Evolutionary conservation across 129 eudicot genomes (phyloP), one percentile per base, ranked within the genome.

Genomic region (Heracleum sosnowskyi): DNA sequence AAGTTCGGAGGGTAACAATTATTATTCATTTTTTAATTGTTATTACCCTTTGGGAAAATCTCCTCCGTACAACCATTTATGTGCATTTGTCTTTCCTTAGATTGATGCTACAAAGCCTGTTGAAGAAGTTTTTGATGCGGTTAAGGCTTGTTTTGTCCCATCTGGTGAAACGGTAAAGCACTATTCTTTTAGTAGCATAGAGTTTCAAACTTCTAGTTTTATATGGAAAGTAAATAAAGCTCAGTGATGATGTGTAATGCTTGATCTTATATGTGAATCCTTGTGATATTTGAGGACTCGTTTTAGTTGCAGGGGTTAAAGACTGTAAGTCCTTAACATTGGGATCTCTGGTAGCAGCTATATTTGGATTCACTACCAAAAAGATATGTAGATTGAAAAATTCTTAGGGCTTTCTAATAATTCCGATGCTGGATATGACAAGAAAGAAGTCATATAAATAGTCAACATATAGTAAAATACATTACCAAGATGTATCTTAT

Each of bases 111-210:
- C 83, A 75, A 87, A 87, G 85, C 96, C 98, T 11, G 68, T 91
- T 76, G 94, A 78, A 62, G 92, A 90, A 84, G 98, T 95, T 77
- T 95, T 95, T 83, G 97, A 88, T 79, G 90, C 89, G 18, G 98
- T 95, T 29, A 95, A 95, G 88, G 89, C 88, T 42, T 78, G 88
- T 75, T 95, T 95, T 76, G 78, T 89, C 74, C 85, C 92, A 45
- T 74, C 76, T 15, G 31, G 26, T 73, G 85, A 83, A 55, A 80
- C 89, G 96, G 93, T 90, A 86, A 83, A 31, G 26, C 69, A 76
- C 60, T 45, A 53, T 46, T 5, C 9, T 31, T 42, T 13, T 39
- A 71, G 47, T 71, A 39, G 51, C 40, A 41, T 24, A 71, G 4
- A 71, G 24, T 71, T 39, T 15, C 15, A 71, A 24, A 39, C 1